Evolutionary conservation across 768 basidiomycete genomes (phyloP).

Genomic region (Phaeotremella fagi): DNA sequence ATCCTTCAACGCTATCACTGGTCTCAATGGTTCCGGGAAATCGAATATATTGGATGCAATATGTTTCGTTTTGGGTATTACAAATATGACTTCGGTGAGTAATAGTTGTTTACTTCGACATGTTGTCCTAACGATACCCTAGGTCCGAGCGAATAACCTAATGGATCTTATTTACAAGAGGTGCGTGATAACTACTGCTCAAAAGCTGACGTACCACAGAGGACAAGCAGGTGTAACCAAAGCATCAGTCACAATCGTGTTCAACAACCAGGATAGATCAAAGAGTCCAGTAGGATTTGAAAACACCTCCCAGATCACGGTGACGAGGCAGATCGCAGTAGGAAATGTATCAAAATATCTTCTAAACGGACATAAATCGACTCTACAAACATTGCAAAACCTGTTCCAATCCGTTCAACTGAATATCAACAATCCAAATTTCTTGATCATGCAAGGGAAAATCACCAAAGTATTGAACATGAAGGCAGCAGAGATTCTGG

Average conservation of each 20-base stretch:
- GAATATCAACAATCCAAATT: slow-evolving; percentile 99
- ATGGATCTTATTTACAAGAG: slow-evolving; percentile 99
- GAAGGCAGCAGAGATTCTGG: slow-evolving; percentile 94
- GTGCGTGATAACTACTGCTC: slow-evolving; percentile 13
- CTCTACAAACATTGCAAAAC: slow-evolving; percentile 76
- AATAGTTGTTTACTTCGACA: neutral
- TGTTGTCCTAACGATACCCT: neutral
- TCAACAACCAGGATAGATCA: slow-evolving; percentile 87
- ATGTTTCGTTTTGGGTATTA: slow-evolving; percentile 96
- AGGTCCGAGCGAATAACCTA: slow-evolving; percentile 63
- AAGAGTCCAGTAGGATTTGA: slow-evolving; percentile 80
- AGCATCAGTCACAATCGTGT: slow-evolving; percentile 96
- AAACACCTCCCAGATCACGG: slow-evolving; percentile 80
- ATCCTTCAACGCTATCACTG: slow-evolving; percentile 98
- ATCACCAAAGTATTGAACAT: slow-evolving; percentile 99
- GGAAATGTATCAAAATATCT: slow-evolving; percentile 93
- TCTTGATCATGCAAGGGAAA: slow-evolving; percentile 98
- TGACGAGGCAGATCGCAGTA: slow-evolving; percentile 90
- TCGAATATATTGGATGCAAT: slow-evolving; percentile 99
- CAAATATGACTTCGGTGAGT: slow-evolving; percentile 84
- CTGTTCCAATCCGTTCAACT: slow-evolving; percentile 95
- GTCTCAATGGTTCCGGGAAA: slow-evolving; percentile 74
- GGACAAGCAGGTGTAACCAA: slow-evolving; percentile 95
- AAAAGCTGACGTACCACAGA: slow-evolving; percentile 12
- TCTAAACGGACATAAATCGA: slow-evolving; percentile 88